phyloP scores from a whole-genome alignment of 306 rosid species.

The Prunus kanzakura region DNA sequence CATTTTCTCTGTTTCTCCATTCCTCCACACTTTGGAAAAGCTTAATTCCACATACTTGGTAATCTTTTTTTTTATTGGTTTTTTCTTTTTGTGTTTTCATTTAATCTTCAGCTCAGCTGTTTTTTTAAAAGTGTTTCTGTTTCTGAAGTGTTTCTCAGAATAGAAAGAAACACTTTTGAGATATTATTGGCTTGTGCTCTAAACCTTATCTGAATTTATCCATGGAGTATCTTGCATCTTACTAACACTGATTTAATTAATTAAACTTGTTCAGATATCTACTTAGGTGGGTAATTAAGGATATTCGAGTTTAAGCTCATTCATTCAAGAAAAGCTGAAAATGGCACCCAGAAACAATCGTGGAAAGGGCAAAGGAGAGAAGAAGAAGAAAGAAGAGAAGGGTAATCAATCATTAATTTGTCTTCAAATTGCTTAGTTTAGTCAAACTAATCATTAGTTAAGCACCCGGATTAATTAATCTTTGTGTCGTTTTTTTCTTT shows the following conservation, averaged over 20 bases:
- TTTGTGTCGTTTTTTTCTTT: not conserved
- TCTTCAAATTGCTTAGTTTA: not conserved
- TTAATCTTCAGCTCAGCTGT: not conserved
- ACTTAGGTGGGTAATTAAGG: slow-evolving; percentile 9
- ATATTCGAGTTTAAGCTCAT: slow-evolving; percentile 20
- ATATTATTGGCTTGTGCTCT: not conserved
- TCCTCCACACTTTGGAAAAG: not conserved
- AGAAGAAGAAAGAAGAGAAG: slow-evolving; percentile 95
- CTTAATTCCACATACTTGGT: slow-evolving; percentile 24
- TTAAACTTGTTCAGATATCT: not conserved
- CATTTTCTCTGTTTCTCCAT: not conserved
- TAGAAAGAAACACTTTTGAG: no score
- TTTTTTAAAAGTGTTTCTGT: not conserved
- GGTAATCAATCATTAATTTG: slow-evolving; percentile 27
- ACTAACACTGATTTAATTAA: not conserved
- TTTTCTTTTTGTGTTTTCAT: not conserved
- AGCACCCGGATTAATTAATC: not conserved
- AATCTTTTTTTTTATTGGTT: slow-evolving; percentile 12
- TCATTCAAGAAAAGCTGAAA: slow-evolving; percentile 24
- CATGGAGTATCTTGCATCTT: not conserved
- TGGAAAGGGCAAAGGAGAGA: slow-evolving; percentile 79
- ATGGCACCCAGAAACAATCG: slow-evolving; percentile 93
- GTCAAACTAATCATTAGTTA: not conserved
- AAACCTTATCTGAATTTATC: not conserved
- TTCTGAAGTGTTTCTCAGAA: no score